Evolutionary conservation across 2,329 filamentous ascomycete genomes (phyloP).

Genomic region (Botryotinia narcissicola): DNA sequence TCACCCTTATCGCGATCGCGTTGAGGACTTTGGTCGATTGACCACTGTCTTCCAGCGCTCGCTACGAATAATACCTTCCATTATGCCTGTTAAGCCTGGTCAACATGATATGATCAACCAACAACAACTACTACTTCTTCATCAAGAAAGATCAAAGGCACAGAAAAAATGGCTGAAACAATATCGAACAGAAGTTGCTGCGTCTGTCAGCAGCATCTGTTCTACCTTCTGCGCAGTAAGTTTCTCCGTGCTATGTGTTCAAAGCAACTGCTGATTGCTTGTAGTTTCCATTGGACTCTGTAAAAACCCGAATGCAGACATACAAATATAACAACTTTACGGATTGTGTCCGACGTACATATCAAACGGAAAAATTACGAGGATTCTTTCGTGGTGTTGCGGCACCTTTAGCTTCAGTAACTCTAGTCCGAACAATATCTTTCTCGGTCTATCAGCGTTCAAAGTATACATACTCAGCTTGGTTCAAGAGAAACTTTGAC

Average conservation of each 20-base stretch:
- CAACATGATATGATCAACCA: conserved; percentile 31
- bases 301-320: conserved; percentile 87
- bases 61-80: conserved; percentile 42
- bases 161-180: conserved; percentile 62
- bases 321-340: conserved; percentile 74
- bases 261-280: conserved; percentile 17
- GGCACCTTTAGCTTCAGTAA: conserved; percentile 77
- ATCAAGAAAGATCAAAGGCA: conserved; percentile 22
- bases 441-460: conserved; percentile 78
- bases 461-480: conserved; percentile 70
- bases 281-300: conserved; percentile 77
- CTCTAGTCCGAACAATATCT: conserved; percentile 72
- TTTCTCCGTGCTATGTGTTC: conserved; percentile 17
- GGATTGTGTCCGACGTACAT: conserved; percentile 74
- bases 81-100: conserved; percentile 40
- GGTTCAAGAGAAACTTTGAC: conserved; percentile 64
- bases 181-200: conserved; percentile 78
- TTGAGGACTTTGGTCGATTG: conserved; percentile 57
- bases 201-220: conserved; percentile 72
- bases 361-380: conserved; percentile 66
- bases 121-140: conserved; percentile 20
- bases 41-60: conserved; percentile 45
- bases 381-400: conserved; percentile 83
- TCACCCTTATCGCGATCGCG: conserved; percentile 57
- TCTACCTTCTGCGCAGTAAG: conserved; percentile 70